Conservation (phyloP, 345 rosid species). For the Jatropha curcas region DNA sequence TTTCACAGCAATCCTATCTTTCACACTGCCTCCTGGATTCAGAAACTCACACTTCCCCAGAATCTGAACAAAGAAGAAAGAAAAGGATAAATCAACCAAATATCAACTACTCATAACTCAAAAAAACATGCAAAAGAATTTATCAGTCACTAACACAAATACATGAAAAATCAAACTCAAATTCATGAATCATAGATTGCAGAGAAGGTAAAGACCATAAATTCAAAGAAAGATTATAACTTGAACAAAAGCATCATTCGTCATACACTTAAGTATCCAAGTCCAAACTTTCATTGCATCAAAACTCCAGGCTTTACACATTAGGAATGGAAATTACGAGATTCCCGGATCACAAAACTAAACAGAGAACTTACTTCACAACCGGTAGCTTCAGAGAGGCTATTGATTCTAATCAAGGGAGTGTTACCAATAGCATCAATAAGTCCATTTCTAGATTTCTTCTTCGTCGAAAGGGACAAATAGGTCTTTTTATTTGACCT, state of each 20-base stretch:
- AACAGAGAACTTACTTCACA: conserved; percentile 60
- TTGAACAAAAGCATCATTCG: neutral
- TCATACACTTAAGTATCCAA: neutral
- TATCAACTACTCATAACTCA: neutral
- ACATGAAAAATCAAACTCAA: neutral
- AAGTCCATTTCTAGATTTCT: conserved; percentile 49
- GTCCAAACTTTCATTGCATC: neutral
- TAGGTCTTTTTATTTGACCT: conserved; percentile 18
- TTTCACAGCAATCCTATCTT: conserved; percentile 86
- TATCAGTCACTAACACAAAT: neutral
- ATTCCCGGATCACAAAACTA: conserved; percentile 6
- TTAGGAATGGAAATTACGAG: neutral
- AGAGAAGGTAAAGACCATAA: neutral
- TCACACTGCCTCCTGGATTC: conserved; percentile 98
- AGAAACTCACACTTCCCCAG: conserved; percentile 92
- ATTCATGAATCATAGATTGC: neutral
- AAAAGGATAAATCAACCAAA: neutral
- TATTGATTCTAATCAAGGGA: conserved; percentile 82
- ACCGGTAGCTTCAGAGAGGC: conserved; percentile 93
- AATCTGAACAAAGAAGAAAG: conserved; percentile 51
- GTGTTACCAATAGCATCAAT: conserved; percentile 78
- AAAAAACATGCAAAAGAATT: too few species aligned
- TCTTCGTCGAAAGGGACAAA: conserved; percentile 18
- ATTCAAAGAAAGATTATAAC: neutral
- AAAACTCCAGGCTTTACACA: neutral